Evolutionary conservation across 2,329 filamentous ascomycete genomes (phyloP).

Genomic region (Fusarium scirpi): DNA sequence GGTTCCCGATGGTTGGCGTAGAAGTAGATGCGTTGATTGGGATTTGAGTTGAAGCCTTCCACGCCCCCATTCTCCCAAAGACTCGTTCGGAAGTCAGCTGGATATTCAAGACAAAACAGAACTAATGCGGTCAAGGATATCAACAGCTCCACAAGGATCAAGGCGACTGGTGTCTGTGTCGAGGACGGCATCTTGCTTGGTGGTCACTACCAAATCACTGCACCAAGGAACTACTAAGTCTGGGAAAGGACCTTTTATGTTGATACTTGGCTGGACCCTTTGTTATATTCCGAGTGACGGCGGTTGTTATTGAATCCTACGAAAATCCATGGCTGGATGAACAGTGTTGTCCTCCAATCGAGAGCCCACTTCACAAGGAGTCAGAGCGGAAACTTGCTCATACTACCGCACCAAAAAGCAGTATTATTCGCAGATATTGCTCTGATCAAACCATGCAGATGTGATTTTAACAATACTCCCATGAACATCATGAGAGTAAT

Average conservation of each 20-base stretch:
- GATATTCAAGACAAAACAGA: constrained; percentile 45
- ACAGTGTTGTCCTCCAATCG: background rate
- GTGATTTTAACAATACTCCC: rapidly evolving
- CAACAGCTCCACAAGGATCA: constrained; percentile 39
- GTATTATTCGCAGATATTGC: background rate
- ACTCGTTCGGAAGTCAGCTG: constrained; percentile 39
- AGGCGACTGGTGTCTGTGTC: constrained; percentile 13
- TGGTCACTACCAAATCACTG: background rate
- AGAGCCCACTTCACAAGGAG: constrained; percentile 4
- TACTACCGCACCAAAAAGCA: constrained; percentile 44
- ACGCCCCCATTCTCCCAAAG: constrained; percentile 48
- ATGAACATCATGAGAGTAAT: too few relatives aligned
- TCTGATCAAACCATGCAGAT: background rate
- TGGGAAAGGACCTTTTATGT: constrained; percentile 11
- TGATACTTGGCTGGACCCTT: background rate
- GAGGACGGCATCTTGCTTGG: constrained; percentile 25
- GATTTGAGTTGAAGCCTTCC: constrained; percentile 50
- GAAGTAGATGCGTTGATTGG: constrained; percentile 47
- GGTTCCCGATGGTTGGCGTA: constrained; percentile 49
- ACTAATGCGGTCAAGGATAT: constrained; percentile 18
- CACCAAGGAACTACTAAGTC: background rate
- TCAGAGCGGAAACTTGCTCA: constrained; percentile 51
- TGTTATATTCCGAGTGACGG: background rate
- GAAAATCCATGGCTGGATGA: background rate
- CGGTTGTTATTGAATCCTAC: background rate